Evolutionary conservation across 1,284 basidiomycete species (phyloP).

Genomic region (Irpex sp.): DNA sequence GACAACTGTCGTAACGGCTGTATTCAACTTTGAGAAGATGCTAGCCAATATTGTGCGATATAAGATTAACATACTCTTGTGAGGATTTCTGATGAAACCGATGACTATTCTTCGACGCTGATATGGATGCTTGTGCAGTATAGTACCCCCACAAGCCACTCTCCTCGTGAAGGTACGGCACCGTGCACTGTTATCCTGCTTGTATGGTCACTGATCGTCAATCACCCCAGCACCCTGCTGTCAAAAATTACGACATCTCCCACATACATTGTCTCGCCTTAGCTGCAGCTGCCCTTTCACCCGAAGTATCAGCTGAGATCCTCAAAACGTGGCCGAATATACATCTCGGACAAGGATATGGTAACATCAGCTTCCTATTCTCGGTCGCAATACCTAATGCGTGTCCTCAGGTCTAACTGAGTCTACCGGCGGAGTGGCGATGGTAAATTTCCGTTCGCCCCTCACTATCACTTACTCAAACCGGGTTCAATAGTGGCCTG

Average conservation of each 20-base stretch:
- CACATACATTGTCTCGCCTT: conserved; percentile 55
- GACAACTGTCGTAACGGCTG: conserved; percentile 57
- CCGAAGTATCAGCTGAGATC: conserved; percentile 56
- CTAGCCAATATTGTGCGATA: conserved; percentile 63
- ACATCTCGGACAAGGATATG: conserved; percentile 66
- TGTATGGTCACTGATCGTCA: conserved; percentile 4
- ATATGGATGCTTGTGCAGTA: conserved; percentile 34
- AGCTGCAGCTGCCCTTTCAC: conserved; percentile 73
- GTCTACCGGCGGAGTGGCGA: conserved; percentile 42
- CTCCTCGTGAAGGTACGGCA: conserved; percentile 64
- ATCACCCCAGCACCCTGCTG: conserved; percentile 52
- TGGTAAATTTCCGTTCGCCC: conserved; percentile 11
- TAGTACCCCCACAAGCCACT: conserved; percentile 66
- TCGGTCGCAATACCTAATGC: background rate
- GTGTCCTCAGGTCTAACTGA: conserved; percentile 35
- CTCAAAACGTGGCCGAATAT: conserved; percentile 52
- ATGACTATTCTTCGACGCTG: conserved; percentile 13
- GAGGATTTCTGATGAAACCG: conserved; percentile 18
- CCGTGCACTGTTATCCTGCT: no score
- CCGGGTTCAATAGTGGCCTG: background rate
- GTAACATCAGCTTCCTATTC: conserved; percentile 28
- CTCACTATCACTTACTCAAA: background rate
- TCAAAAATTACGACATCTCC: conserved; percentile 63
- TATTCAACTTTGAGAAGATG: conserved; percentile 65
- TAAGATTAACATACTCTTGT: conserved; percentile 60